Evolutionary conservation across 2,329 filamentous ascomycete genomes (phyloP).

Genomic region (Tolypocladium ovalisporum): DNA sequence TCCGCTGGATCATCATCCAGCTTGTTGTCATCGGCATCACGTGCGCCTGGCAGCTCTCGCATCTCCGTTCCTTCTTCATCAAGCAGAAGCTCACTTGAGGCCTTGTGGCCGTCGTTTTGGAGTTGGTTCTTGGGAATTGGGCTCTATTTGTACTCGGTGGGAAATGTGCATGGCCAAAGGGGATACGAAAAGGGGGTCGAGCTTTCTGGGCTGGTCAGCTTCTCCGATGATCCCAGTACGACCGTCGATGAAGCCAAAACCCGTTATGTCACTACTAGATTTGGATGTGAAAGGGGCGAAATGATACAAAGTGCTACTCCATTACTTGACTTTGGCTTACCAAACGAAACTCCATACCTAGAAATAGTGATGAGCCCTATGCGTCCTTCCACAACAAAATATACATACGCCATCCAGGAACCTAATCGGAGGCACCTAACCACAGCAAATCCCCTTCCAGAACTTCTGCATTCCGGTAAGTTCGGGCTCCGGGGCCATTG

Average conservation of each 20-base stretch:
- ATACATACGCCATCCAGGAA: conserved; percentile 18
- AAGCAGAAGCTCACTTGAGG: conserved; percentile 92
- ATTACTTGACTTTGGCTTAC: conserved; percentile 24
- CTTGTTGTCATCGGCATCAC: conserved; percentile 73
- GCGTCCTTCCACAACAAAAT: conserved; percentile 15
- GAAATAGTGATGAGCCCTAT: conserved; percentile 5
- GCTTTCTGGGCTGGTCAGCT: neutral
- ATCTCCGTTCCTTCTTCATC: conserved; percentile 96
- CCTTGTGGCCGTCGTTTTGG: neutral
- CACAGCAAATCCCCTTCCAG: conserved; percentile 87
- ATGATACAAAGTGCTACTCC: conserved; percentile 16
- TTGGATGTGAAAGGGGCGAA: neutral
- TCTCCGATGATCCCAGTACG: neutral
- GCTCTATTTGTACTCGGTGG: neutral
- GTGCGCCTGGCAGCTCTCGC: conserved; percentile 94
- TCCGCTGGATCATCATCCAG: conserved; percentile 91
- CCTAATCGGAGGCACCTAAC: conserved; percentile 33
- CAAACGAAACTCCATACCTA: conserved; percentile 19
- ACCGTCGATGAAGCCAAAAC: neutral
- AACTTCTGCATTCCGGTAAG: conserved; percentile 82
- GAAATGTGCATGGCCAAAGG: neutral
- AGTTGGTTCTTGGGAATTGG: conserved; percentile 3
- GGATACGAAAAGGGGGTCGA: neutral
- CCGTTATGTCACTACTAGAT: neutral
- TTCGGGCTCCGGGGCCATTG: conserved; percentile 57